Evolutionary conservation across 345 rosid species (phyloP), one percentile per base, ranked within the genome.

Genomic region (Camelina sativa): DNA sequence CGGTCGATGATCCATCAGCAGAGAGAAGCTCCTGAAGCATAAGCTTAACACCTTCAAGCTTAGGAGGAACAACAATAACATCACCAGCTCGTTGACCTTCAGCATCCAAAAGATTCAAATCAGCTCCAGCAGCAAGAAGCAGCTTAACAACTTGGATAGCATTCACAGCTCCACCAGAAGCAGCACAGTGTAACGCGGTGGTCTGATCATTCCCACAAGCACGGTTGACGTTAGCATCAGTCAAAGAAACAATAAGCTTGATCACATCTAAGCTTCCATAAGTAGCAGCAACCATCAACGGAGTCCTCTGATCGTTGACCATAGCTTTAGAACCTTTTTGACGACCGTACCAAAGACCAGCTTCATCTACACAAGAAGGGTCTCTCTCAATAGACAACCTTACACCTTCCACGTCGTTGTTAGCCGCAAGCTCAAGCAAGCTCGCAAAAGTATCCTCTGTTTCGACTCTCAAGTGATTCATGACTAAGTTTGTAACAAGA

Each of bases 171-270:
- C 98, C 98, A 30, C 98, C 96, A 0, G 96, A 87, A 7, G 96
- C 93, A 80, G 97, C 98, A 83, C 97, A 94, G 74, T 94, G 98
- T 67, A 91, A 88, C 34, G 98, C 96, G 1, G 97, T 91, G 79
- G 87, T 87, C 76, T 79, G 80, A 44, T 91, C 97, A 35, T 65
- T 67, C 23, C 97, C 90, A 7, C 91, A 91, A 50, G 84, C 51
- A 0, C 84, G 85, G 79, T 91, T 94, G 47, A 94, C 90, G 82
- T 91, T 91, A 47, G 87, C 92, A 75, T 81, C 91, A 0, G 93
- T 86, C 72, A 80, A 71, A 32, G 91, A 86, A 22, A 94, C 85
- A 67, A 94, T 88, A 62, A 88, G 72, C 65, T 80, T 91, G 25
- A 91, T 84, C 32, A 90, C 90, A 65, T 88, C 97, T 9, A 87